Evolutionary conservation across 148 eudicot species (phyloP).

Genomic region (Chenopodium album): DNA sequence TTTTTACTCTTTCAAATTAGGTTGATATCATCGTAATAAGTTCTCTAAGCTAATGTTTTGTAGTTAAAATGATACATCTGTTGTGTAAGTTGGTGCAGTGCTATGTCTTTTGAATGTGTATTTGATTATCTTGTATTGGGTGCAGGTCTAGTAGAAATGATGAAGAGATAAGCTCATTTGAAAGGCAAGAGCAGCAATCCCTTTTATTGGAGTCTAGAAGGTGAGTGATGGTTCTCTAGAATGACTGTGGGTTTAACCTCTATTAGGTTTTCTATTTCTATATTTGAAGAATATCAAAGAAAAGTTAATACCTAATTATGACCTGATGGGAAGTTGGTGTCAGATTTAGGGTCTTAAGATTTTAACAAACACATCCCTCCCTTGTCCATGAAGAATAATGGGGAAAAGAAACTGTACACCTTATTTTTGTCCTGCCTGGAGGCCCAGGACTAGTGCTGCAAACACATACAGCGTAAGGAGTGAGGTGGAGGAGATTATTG

Average conservation of each 20-base stretch:
- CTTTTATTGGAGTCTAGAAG: constrained; percentile 74
- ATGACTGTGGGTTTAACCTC: background rate
- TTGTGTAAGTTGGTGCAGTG: background rate
- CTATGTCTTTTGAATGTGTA: background rate
- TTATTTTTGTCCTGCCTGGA: constrained; percentile 2
- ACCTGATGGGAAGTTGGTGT: background rate
- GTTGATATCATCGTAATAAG: background rate
- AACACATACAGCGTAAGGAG: background rate
- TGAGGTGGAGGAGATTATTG: background rate
- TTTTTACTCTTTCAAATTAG: background rate
- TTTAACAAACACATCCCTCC: background rate
- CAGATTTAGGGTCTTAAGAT: background rate
- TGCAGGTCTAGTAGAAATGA: constrained; percentile 42
- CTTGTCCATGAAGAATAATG: background rate
- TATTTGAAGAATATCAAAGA: background rate
- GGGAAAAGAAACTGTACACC: background rate
- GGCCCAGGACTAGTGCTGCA: background rate
- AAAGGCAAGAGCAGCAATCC: constrained; percentile 59
- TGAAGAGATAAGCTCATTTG: constrained; percentile 42
- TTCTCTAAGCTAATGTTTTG: background rate
- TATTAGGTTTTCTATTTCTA: background rate
- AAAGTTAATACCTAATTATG: background rate
- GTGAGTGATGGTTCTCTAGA: constrained; percentile 30
- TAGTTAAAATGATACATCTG: background rate
- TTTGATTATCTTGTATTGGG: background rate